Evolutionary conservation across 805 yeast genomes (phyloP).

Genomic region (Candida wancherniae): DNA sequence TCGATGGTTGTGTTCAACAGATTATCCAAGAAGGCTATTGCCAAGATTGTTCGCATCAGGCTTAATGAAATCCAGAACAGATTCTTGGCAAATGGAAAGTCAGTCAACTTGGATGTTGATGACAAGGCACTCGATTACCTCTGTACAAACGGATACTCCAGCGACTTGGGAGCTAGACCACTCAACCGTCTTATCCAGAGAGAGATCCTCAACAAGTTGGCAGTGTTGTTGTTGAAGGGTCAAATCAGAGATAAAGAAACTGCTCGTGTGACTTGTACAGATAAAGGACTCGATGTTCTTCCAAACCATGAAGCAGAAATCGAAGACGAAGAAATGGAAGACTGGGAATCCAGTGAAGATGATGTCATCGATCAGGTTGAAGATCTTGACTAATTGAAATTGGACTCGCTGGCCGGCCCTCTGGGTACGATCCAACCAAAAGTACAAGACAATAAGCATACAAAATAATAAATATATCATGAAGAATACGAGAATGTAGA

Average conservation of each 20-base stretch:
- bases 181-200: conserved; percentile 86
- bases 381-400: conserved; percentile 19
- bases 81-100: conserved; percentile 79
- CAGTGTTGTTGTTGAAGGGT: conserved; percentile 81
- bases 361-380: conserved; percentile 40
- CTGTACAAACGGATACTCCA: conserved; percentile 81
- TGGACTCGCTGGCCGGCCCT: too few species aligned
- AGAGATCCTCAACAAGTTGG: conserved; percentile 82
- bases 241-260: conserved; percentile 85
- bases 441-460: not conserved
- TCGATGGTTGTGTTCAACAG: conserved; percentile 92
- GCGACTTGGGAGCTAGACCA: conserved; percentile 96
- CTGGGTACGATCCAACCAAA: too few species aligned
- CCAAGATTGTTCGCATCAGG: conserved; percentile 85
- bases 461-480: not conserved
- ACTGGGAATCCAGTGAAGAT: conserved; percentile 57
- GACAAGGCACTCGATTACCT: conserved; percentile 76
- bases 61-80: conserved; percentile 79
- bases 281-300: conserved; percentile 68
- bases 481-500: not conserved
- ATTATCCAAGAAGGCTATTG: conserved; percentile 83
- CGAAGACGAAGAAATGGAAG: conserved; percentile 49
- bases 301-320: conserved; percentile 76
- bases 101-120: conserved; percentile 65
- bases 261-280: conserved; percentile 57